A percentile compares a stretch with the other conserved stretches of the same genome.
phyloP scores from a whole-genome alignment of 768 basidiomycete genomes.

The Boletellus ananas region DNA sequence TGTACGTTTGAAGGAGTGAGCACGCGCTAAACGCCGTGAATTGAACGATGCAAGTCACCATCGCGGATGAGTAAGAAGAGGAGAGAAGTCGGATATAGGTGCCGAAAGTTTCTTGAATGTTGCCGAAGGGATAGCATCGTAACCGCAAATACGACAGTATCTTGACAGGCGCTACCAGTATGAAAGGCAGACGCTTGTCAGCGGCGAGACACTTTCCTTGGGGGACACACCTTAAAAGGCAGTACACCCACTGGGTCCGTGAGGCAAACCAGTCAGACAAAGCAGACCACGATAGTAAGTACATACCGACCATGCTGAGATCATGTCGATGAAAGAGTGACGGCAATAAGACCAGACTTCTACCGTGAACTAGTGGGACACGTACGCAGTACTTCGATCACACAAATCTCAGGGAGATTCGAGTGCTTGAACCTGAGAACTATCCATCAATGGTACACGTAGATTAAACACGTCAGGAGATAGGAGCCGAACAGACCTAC shows the following conservation, averaged over 20 bases:
- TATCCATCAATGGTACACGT: neutral
- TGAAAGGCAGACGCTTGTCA: neutral
- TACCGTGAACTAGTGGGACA: neutral
- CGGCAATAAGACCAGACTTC: neutral
- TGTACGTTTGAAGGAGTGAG: neutral
- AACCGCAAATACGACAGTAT: neutral
- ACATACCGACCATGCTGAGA: neutral
- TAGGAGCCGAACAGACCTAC: neutral
- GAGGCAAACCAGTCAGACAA: neutral
- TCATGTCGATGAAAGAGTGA: neutral
- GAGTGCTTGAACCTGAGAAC: neutral
- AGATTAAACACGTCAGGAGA: neutral
- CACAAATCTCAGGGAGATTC: constrained; percentile 1
- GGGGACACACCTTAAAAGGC: constrained; percentile 1
- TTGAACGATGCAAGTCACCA: neutral
- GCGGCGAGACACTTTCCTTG: neutral
- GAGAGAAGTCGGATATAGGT: constrained; percentile 8
- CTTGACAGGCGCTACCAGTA: constrained; percentile 6
- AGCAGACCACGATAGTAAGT: neutral
- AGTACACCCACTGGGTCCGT: constrained; percentile 3
- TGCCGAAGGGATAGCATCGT: constrained; percentile 5
- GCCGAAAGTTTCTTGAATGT: constrained; percentile 1
- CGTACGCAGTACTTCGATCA: neutral
- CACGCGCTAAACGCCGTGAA: neutral
- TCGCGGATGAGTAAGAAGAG: constrained; percentile 10